Evolutionary conservation across 305 asterid genomes (phyloP), one percentile per base, ranked within the genome.

Genomic region (Coffea humblotiana): DNA sequence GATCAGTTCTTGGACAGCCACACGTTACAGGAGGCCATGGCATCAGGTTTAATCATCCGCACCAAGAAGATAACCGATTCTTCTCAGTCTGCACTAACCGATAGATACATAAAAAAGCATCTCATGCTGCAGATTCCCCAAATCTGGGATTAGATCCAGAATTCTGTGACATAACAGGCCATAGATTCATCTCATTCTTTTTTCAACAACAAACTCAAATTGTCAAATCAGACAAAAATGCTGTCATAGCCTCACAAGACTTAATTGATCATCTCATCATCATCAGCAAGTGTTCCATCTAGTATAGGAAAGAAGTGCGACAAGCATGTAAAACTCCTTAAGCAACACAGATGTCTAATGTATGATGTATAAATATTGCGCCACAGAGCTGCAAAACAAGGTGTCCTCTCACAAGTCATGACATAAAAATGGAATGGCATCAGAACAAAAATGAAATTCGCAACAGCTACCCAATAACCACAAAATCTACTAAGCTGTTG

Each of bases 401-500:
- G 78, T 13, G 32, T 65, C 75, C 23, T 8, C 43, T 72, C 56
- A 49, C 64, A 51, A 48, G 29, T 40, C 29, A 7, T 51, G 35
- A 72, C 65, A 58, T 51, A 76, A 49, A n/a, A 45, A 48, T 60
- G 66, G 37, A 48, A 13, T 60, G 23, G 27, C 48, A 40, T 82
- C 65, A 77, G 29, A 56, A 72, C 52, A 70, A 72, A 52, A 72
- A 43, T 2, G 45, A 65, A 65, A 71, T 43, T 77, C 7, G 48
- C 49, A 48, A 40, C 67, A 71, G 70, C 70, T 65, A 78, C 47
- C 54, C 49, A 77, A 63, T 14, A 66, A 56, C 45, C 43, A 37
- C 12, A 77, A 12, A 29, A 63, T 51, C 76, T 71, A 63, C 71
- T 48, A 66, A 58, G 79, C 72, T 43, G 64, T 37, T n/a, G 77